These are phyloP conservation scores for Aegilops bicornis DNA, from an alignment of 176 grass and related monocot genomes.

Conservation along the genomic window DNA sequence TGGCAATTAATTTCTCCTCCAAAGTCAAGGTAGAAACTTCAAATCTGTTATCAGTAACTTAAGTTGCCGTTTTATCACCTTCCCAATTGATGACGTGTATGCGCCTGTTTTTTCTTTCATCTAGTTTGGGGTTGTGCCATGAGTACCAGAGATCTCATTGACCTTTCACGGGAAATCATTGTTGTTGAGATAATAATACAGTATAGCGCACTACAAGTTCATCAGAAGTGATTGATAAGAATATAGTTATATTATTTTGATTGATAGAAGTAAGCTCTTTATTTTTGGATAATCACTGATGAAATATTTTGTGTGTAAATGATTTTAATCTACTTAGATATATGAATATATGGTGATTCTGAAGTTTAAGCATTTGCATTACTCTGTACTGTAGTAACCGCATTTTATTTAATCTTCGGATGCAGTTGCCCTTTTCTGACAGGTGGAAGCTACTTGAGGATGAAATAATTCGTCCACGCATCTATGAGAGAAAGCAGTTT, in stretches of 20 bases:
- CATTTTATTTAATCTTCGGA: constrained; percentile 19
- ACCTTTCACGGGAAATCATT: background rate
- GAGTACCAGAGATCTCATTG: background rate
- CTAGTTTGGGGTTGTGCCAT: background rate
- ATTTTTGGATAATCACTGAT: background rate
- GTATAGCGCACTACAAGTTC: background rate
- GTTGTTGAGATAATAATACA: background rate
- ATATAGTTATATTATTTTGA: background rate
- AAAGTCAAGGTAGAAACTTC: constrained; percentile 33
- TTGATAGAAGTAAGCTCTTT: background rate
- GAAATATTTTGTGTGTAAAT: background rate
- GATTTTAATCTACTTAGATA: background rate
- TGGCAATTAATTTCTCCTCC: constrained; percentile 34
- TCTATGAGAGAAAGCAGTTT: constrained; percentile 76
- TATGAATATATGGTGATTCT: constrained; percentile 1
- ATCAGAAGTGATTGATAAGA: background rate
- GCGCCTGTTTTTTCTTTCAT: background rate
- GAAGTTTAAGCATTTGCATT: constrained; percentile 11
- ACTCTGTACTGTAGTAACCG: background rate
- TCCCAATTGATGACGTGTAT: background rate
- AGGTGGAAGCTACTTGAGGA: constrained; percentile 97
- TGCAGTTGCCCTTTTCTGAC: constrained; percentile 91
- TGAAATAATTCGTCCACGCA: constrained; percentile 81
- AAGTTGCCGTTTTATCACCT: background rate
- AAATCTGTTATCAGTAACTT: background rate